Percentiles rank a stretch among this genome's conserved stretches.
These are phyloP conservation scores for Lichtheimia ramosa DNA, from an alignment of 371 early-diverging fungal species.

Conservation along the genomic window DNA sequence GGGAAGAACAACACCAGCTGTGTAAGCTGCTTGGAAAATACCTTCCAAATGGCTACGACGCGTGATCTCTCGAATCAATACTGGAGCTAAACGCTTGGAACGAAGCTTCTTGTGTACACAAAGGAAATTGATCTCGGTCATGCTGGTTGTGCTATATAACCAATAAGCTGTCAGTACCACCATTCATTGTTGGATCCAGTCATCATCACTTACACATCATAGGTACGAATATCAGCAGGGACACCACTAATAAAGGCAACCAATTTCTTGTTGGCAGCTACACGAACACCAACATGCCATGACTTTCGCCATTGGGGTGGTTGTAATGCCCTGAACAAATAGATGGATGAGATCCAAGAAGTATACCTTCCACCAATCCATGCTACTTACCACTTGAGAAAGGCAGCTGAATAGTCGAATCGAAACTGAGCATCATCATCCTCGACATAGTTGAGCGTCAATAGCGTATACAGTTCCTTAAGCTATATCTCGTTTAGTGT, in stretches of 20 bases:
- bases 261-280: slow-evolving; percentile 76
- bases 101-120: slow-evolving; percentile 97
- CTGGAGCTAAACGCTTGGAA: slow-evolving; percentile 93
- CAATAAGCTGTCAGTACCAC: no score
- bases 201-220: slow-evolving; percentile 58
- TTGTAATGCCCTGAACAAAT: slow-evolving; percentile 73
- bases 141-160: slow-evolving; percentile 41
- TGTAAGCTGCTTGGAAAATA: slow-evolving; percentile 98
- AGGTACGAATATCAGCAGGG: slow-evolving; percentile 78
- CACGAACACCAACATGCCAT: slow-evolving; percentile 95
- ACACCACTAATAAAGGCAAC: slow-evolving; percentile 96
- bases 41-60: slow-evolving; percentile 91
- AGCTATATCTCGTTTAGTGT: slow-evolving; percentile 36
- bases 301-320: slow-evolving; percentile 87
- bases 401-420: slow-evolving; percentile 91
- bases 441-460: slow-evolving; percentile 93
- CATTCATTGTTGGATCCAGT: no score
- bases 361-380: not conserved
- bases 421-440: slow-evolving; percentile 94
- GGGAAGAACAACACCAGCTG: slow-evolving; percentile 92
- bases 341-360: not conserved
- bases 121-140: slow-evolving; percentile 98
- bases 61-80: slow-evolving; percentile 99
- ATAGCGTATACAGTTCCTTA: slow-evolving; percentile 84
- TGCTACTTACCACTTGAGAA: slow-evolving; percentile 81